A percentile compares a stretch with the other conserved stretches of the same genome.
Evolutionary conservation across 768 basidiomycete genomes (phyloP).

Genomic region (Cystobasidium onofrii): DNA sequence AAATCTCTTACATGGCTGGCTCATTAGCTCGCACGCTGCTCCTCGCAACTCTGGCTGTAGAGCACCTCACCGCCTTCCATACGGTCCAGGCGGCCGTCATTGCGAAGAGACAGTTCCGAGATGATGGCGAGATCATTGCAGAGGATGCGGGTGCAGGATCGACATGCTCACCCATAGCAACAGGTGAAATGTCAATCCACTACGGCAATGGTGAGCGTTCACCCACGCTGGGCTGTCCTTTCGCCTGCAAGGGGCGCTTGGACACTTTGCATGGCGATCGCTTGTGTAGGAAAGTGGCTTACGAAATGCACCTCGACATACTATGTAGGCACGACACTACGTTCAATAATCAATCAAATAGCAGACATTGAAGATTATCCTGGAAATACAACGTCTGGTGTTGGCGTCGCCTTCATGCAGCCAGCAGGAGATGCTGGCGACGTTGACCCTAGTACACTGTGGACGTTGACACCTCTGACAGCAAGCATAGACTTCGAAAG

Average conservation of each 20-base stretch:
- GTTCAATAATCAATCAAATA: not conserved
- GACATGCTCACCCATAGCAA: not conserved
- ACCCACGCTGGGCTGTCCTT: not conserved
- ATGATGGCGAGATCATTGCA: not conserved
- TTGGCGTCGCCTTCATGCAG: not conserved
- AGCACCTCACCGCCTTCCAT: not conserved
- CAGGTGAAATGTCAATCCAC: not conserved
- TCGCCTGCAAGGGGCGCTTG: not conserved
- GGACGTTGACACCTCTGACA: not conserved
- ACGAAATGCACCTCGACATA: not conserved
- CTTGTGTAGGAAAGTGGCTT: too few species aligned
- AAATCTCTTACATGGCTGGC: too few species aligned
- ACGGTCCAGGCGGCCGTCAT: not conserved
- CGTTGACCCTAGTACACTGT: not conserved
- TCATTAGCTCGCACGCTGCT: not conserved
- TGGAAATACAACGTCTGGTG: not conserved
- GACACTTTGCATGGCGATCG: not conserved
- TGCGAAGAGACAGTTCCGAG: not conserved
- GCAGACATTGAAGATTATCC: not conserved
- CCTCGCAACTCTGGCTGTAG: not conserved
- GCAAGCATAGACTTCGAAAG: not conserved
- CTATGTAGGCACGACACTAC: not conserved
- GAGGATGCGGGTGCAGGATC: not conserved
- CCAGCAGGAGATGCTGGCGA: not conserved
- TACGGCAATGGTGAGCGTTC: not conserved